These are phyloP conservation scores for Myriosclerotinia scirpicola DNA, from an alignment of 2,329 filamentous ascomycete genomes.

Conservation along the genomic window DNA sequence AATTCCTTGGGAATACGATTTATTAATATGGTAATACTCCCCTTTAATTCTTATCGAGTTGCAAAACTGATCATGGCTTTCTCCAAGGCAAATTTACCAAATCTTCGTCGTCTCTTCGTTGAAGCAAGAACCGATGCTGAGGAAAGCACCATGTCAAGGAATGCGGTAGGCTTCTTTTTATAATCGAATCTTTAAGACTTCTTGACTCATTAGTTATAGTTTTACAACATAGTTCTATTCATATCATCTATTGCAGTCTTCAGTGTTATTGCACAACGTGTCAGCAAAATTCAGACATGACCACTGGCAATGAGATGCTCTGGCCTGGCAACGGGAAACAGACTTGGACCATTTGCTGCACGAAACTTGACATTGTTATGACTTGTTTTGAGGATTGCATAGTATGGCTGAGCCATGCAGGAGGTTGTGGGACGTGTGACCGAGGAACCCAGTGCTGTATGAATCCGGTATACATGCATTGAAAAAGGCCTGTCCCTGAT, in stretches of 20 bases:
- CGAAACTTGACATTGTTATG: conserved; percentile 5
- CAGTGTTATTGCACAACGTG: conserved; percentile 86
- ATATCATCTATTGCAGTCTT: conserved; percentile 95
- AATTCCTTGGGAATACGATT: conserved; percentile 12
- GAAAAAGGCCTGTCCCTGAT: neutral
- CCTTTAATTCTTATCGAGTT: conserved; percentile 10
- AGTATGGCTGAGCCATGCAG: neutral
- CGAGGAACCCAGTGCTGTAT: neutral
- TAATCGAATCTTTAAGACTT: conserved; percentile 15
- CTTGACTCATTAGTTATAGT: conserved; percentile 54
- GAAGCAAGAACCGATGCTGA: conserved; percentile 91
- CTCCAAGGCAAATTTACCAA: conserved; percentile 72
- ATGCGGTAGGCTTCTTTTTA: conserved; percentile 64
- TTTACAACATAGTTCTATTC: conserved; percentile 96
- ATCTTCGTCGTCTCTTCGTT: conserved; percentile 93
- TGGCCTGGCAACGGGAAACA: neutral
- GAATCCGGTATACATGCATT: neutral
- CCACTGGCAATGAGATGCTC: conserved; percentile 9
- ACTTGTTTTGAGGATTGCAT: neutral
- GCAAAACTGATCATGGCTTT: conserved; percentile 30
- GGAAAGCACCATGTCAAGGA: conserved; percentile 90
- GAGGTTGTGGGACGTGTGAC: neutral
- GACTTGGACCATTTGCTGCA: neutral
- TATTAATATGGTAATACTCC: conserved; percentile 33
- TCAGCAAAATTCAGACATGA: conserved; percentile 45